Evolutionary conservation across 2,329 filamentous ascomycete genomes (phyloP).

Genomic region (Ophiostoma ips): DNA sequence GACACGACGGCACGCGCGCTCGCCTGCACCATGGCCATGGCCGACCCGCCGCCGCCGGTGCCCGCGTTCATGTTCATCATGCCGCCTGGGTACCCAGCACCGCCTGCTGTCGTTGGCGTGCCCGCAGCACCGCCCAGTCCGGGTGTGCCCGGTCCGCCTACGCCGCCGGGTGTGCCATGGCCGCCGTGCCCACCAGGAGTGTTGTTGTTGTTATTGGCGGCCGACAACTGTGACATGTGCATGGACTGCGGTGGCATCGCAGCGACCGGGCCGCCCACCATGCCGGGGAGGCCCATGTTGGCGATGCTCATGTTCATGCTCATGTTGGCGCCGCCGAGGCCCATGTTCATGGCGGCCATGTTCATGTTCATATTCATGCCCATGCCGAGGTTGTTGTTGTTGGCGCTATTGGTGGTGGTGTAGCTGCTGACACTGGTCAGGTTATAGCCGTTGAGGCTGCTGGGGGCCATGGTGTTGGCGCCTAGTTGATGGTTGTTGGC

Average conservation of each 20-base stretch:
- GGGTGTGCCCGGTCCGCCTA: neutral
- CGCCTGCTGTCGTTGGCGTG: neutral
- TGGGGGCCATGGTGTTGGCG: neutral
- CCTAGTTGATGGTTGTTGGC: no score
- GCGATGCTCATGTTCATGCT: conserved; percentile 26
- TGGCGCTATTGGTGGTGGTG: neutral
- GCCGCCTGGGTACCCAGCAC: no score
- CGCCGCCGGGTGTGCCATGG: neutral
- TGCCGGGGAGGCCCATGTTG: neutral
- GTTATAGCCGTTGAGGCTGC: neutral
- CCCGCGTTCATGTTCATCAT: neutral
- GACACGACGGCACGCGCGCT: conserved; percentile 13
- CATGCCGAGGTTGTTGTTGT: no score
- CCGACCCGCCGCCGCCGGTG: neutral
- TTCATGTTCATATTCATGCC: neutral
- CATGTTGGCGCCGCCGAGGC: conserved; percentile 20
- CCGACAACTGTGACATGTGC: neutral
- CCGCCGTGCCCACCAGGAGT: neutral
- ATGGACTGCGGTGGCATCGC: no score
- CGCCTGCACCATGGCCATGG: conserved; percentile 8
- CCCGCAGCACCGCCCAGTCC: no score
- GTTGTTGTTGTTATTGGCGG: neutral
- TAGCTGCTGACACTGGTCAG: neutral
- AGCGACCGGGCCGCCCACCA: no score
- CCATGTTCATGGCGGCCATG: conserved; percentile 32